Base-by-base conservation (phyloP, 441 rosid genomes). In the Flueggea neowawraea region DNA sequence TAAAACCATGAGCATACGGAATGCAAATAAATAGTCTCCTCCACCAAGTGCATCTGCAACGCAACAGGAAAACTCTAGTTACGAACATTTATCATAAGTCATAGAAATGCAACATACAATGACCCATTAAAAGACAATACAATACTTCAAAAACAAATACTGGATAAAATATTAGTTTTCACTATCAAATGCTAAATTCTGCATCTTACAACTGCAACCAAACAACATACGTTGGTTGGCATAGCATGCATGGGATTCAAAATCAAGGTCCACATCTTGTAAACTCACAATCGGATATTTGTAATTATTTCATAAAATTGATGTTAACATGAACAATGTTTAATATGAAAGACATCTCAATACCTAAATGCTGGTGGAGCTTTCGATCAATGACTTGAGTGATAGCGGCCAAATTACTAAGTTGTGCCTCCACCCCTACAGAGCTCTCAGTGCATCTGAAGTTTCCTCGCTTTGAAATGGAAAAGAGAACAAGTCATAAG, bases 311-410 rank as follows among this genome's bases (percentile, higher is more conserved):
- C 28, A 22, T 22, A 22, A 22, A 22, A 22, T 22, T 22, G 28
- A 22, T 22, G 28, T 22, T 22, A 22, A 22, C 28, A 22, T 22
- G 28, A 22, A 22, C 28, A 22, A 22, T 22, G 28, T 22, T 22
- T 22, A 22, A 22, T 22, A 22, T 22, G 2, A 61, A 63, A 61
- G 31, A 39, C 12, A 44, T 60, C 28, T 43, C 7, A 44, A 15
- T 79, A 94, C 99, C 96, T 80, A 95, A 76, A 66, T 95, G 99
- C 73, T 87, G 94, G 69, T 95, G 99, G 77, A 91, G 97, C 68
- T 88, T 95, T 31, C 97, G 99, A 78, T 91, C 91, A 5, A 95
- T 79, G 63, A 86, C 87, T 75, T 87, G 97, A 75, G 99, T 95
- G 60, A 95, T 76, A 15, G 88, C 52, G 39, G 96, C 95, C 83